Evolutionary conservation across 495 filamentous ascomycete genomes (phyloP).

Genomic region (Bacidia gigantensis): DNA sequence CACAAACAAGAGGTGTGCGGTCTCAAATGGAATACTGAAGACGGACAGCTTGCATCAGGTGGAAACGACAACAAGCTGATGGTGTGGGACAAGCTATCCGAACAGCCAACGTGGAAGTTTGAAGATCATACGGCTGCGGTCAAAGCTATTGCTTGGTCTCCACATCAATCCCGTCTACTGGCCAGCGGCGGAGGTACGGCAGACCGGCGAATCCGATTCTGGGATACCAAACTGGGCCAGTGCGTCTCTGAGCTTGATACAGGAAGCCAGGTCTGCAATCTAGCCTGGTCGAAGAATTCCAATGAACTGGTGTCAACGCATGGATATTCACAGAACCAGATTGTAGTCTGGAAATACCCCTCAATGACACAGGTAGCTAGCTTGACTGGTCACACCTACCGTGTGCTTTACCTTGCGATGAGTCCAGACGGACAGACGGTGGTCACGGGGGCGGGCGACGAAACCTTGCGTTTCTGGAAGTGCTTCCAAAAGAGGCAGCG

Average conservation of each 20-base stretch:
- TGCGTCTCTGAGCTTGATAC: constrained; percentile 81
- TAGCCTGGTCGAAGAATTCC: constrained; percentile 88
- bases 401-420: constrained; percentile 93
- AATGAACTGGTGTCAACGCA: constrained; percentile 96
- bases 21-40: constrained; percentile 92
- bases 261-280: constrained; percentile 91
- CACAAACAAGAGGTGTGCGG: constrained; percentile 99
- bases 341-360: constrained; percentile 98
- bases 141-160: constrained; percentile 98
- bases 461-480: constrained; percentile 94
- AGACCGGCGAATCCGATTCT: constrained; percentile 91
- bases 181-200: constrained; percentile 95
- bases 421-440: constrained; percentile 87
- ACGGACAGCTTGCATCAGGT: constrained; percentile 87
- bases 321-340: constrained; percentile 95
- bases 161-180: constrained; percentile 82
- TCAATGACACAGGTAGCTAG: constrained; percentile 93
- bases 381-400: constrained; percentile 88
- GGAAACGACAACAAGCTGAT: constrained; percentile 98
- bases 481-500: constrained; percentile 61
- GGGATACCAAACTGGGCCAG: constrained; percentile 74
- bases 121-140: constrained; percentile 88
- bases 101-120: constrained; percentile 81
- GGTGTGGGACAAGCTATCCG: constrained; percentile 89
- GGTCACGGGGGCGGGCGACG: constrained; percentile 91